Evolutionary conservation across 78 protist genomes (phyloP), one percentile per base, ranked within the genome.

Genomic region (Isochrysis galbana): DNA sequence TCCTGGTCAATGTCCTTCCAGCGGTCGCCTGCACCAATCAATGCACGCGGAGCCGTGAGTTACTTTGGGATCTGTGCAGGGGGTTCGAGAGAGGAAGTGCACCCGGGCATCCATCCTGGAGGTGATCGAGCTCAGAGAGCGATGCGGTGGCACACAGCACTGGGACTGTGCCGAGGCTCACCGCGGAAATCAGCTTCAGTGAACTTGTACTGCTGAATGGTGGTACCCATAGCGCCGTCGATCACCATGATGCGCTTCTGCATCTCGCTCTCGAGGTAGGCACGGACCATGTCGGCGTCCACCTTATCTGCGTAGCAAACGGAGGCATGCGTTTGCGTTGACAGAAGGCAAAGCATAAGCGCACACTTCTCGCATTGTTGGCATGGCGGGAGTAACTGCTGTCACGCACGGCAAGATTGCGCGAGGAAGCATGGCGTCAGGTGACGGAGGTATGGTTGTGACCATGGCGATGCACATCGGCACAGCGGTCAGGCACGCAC

Each of bases 181-280:
- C 97, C 97, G 74, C 99, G 95, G 95, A 96, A 99, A 91, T 99
- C 98, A 2, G 61, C 96, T 94, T 99, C 99, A 25, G 82, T 48
- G 69, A 99, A 94, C 88, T 94, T 93, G 94, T 89, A 94, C 34
- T 54, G 55, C 95, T 98, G 99, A 84, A 99, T 93, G 95, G 95
- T 94, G n/a, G 99, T 99, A 41, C 99, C 99, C 98, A 97, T 98
- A 21, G 98, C 99, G 42, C 99, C 99, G 82, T 98, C 99, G 41
- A 98, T 45, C 34, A 97, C 51, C 96, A 95, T 90, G 82, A 98
- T 96, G 80, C 98, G 86, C 96, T 95, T 94, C 61, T n/a, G 29
- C 70, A 96, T 26, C 44, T 80, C 51, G 51, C 89, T 39, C 5
- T 10, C 34, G n/a, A 87, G 0, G 72, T 48, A 86, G 41, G 1